phyloP scores from a whole-genome alignment of 441 rosid genomes.

The Jatropha multifida region DNA sequence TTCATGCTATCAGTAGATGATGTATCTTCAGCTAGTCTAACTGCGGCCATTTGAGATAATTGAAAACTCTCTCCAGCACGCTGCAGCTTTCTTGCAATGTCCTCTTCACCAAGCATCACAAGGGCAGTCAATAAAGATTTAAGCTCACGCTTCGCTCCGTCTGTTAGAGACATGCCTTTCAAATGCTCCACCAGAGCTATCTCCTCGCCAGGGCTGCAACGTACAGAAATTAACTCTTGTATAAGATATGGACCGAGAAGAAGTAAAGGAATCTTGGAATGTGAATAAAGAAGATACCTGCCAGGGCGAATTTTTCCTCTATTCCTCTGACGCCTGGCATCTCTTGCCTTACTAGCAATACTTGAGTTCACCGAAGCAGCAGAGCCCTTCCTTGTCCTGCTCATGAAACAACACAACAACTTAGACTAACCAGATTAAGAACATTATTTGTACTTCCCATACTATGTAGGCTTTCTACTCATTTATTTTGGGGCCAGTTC shows the following conservation, averaged over 20 bases:
- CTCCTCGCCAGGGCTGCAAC: slow-evolving; percentile 88
- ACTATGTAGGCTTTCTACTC: neutral
- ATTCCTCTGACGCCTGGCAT: slow-evolving; percentile 63
- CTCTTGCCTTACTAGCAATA: slow-evolving; percentile 66
- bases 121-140: slow-evolving; percentile 70
- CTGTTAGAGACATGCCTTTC: slow-evolving; percentile 72
- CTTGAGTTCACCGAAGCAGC: slow-evolving; percentile 68
- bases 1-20: slow-evolving; percentile 47
- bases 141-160: slow-evolving; percentile 71
- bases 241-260: slow-evolving; percentile 12
- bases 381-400: slow-evolving; percentile 75
- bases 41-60: slow-evolving; percentile 77
- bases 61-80: slow-evolving; percentile 67
- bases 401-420: slow-evolving; percentile 25
- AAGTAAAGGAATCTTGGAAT: neutral
- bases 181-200: slow-evolving; percentile 89
- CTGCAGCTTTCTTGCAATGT: slow-evolving; percentile 70
- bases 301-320: slow-evolving; percentile 91
- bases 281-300: slow-evolving; percentile 48
- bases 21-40: slow-evolving; percentile 82
- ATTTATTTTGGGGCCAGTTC: neutral
- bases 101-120: slow-evolving; percentile 68
- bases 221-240: slow-evolving; percentile 16
- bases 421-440: slow-evolving; percentile 16
- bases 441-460: neutral